Conservation (phyloP, 1,284 basidiomycete species). For the Coniferiporia weirii region DNA sequence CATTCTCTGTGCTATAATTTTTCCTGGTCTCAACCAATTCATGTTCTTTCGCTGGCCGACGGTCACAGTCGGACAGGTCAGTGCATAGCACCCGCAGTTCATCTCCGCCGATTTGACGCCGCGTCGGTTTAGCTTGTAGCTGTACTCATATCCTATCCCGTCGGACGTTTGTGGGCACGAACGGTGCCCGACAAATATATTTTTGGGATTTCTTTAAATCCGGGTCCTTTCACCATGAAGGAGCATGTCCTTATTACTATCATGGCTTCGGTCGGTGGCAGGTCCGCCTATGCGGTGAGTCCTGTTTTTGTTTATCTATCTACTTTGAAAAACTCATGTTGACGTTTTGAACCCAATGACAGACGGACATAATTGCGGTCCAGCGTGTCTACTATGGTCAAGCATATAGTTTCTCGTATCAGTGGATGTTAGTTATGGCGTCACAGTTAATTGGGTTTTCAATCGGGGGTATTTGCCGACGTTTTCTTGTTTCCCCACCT, state of each 20-base stretch:
- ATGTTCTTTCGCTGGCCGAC: slow-evolving; percentile 32
- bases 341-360: neutral
- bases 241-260: slow-evolving; percentile 26
- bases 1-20: slow-evolving; percentile 31
- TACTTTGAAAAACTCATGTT: too few species aligned
- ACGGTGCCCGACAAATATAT: slow-evolving; percentile 23
- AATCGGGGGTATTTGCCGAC: slow-evolving; percentile 55
- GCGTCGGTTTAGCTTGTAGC: slow-evolving; percentile 20
- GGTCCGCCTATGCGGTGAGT: slow-evolving; percentile 30
- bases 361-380: slow-evolving; percentile 59
- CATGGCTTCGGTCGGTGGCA: slow-evolving; percentile 35
- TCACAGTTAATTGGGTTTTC: slow-evolving; percentile 69
- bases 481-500: slow-evolving; percentile 70
- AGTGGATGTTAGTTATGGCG: slow-evolving; percentile 57
- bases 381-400: slow-evolving; percentile 55
- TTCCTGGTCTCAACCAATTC: slow-evolving; percentile 25
- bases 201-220: slow-evolving; percentile 26
- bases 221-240: slow-evolving; percentile 32
- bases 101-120: slow-evolving; percentile 23
- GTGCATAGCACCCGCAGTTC: slow-evolving; percentile 8
- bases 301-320: neutral
- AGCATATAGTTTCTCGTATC: slow-evolving; percentile 37
- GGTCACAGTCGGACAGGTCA: slow-evolving; percentile 20
- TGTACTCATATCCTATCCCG: slow-evolving; percentile 25
- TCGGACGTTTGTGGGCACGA: slow-evolving; percentile 23